Percentiles rank a stretch among this genome's conserved stretches.
Conservation (phyloP, 202 grass and related monocot genomes). For the Musa balbisiana region DNA sequence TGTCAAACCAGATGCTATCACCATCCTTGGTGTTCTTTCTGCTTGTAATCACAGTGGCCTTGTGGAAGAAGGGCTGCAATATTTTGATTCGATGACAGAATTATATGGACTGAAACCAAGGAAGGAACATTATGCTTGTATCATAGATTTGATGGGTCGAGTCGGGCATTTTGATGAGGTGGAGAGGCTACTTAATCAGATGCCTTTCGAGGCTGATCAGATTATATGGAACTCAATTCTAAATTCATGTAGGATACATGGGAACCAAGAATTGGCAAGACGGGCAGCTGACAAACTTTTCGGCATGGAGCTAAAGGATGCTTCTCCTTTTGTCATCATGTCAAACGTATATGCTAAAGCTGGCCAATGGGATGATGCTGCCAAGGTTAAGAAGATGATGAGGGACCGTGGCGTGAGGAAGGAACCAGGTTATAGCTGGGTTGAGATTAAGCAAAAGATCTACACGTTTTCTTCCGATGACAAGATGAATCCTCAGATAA, state of each 20-base stretch:
- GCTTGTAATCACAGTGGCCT: constrained; percentile 82
- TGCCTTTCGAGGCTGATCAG: constrained; percentile 53
- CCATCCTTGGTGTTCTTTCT: constrained; percentile 64
- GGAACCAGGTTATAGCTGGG: constrained; percentile 81
- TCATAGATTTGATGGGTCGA: constrained; percentile 63
- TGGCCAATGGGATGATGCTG: constrained; percentile 69
- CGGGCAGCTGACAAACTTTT: constrained; percentile 74
- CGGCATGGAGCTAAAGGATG: constrained; percentile 43
- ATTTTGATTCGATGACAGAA: constrained; percentile 61
- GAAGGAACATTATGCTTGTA: constrained; percentile 81
- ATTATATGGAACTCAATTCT: constrained; percentile 91
- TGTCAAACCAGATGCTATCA: constrained; percentile 69
- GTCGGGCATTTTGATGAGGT: constrained; percentile 55
- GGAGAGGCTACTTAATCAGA: constrained; percentile 47
- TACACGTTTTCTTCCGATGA: constrained; percentile 85
- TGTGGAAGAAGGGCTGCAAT: constrained; percentile 55
- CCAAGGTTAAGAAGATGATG: constrained; percentile 72
- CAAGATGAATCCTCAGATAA: constrained; percentile 58
- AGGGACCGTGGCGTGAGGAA: constrained; percentile 76
- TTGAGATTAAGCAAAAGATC: constrained; percentile 70
- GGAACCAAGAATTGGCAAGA: constrained; percentile 64
- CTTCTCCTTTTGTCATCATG: constrained; percentile 57
- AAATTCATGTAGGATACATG: constrained; percentile 75
- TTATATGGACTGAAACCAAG: constrained; percentile 44
- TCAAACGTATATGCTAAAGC: constrained; percentile 90